Percentiles rank a stretch among this genome's conserved stretches.
These are phyloP conservation scores for Coemansia asiatica DNA, from an alignment of 192 early-diverging fungal genomes.

Conservation along the genomic window DNA sequence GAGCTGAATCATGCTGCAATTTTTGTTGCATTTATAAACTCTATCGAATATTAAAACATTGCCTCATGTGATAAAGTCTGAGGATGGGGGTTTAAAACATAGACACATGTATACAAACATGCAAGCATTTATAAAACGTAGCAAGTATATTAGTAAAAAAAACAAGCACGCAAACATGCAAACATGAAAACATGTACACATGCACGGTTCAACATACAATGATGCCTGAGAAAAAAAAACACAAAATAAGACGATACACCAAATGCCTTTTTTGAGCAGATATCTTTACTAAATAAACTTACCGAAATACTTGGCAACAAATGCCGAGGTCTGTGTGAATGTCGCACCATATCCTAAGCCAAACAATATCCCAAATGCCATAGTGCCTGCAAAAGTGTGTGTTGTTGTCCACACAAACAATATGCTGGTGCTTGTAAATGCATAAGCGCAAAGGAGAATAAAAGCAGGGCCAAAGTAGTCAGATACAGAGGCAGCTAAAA, in stretches of 20 bases:
- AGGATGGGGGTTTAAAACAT: too few species aligned
- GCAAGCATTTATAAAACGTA: too few species aligned
- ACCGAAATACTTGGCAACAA: constrained; percentile 52
- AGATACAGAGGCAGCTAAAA: constrained; percentile 26
- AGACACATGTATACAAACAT: too few species aligned
- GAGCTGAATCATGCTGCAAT: not conserved
- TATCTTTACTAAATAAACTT: constrained; percentile 15
- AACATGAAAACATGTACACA: too few species aligned
- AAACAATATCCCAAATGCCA: constrained; percentile 56
- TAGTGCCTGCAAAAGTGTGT: constrained; percentile 37
- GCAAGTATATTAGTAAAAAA: too few species aligned
- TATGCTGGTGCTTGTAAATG: constrained; percentile 33
- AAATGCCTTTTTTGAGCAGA: too few species aligned
- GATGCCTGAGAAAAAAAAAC: not conserved
- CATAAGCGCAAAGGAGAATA: constrained; percentile 31
- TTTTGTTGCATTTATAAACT: too few species aligned
- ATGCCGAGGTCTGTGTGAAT: constrained; percentile 51
- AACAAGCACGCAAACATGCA: too few species aligned
- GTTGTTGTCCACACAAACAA: constrained; percentile 45
- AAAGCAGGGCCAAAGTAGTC: constrained; percentile 41
- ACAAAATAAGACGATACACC: not conserved
- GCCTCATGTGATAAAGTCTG: too few species aligned
- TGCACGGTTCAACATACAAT: too few species aligned
- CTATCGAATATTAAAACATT: too few species aligned
- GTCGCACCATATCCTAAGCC: constrained; percentile 53